Evolutionary conservation across 1,139 yeast species (phyloP).

Genomic region (Eremothecium coryli): DNA sequence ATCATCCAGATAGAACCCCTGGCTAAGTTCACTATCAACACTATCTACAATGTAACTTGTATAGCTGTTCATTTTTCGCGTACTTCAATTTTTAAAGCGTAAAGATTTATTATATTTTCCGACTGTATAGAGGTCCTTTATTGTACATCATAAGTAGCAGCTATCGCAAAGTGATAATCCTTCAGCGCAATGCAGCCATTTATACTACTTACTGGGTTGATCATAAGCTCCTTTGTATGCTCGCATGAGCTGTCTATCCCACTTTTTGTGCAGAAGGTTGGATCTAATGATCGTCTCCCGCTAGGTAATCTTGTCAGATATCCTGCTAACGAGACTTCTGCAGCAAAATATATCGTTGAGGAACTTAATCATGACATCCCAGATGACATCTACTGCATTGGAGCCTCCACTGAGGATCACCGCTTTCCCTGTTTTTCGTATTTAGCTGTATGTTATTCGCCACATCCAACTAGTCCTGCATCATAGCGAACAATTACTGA

Average conservation of each 20-base stretch:
- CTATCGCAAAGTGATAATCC: no score
- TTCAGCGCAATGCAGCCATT: no score
- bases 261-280: conserved; percentile 8
- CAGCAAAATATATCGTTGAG: conserved; percentile 3
- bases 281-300: conserved; percentile 2
- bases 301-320: conserved; percentile 5
- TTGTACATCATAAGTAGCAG: no score
- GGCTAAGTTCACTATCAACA: no score
- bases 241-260: conserved; percentile 5
- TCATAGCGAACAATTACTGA: conserved; percentile 4
- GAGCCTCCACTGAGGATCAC: conserved; percentile 11
- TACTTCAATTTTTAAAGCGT: no score
- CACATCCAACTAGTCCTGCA: background rate
- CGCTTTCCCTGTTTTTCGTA: conserved; percentile 20
- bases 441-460: conserved; percentile 13
- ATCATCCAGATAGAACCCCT: no score
- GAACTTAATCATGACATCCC: conserved; percentile 7
- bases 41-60: no score
- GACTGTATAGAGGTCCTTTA: no score
- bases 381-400: conserved; percentile 13
- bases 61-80: no score
- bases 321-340: background rate
- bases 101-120: no score
- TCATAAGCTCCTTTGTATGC: background rate
- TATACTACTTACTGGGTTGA: background rate